Evolutionary conservation across 2,329 filamentous ascomycete genomes (phyloP).

Genomic region (Colletotrichum spaethianum): DNA sequence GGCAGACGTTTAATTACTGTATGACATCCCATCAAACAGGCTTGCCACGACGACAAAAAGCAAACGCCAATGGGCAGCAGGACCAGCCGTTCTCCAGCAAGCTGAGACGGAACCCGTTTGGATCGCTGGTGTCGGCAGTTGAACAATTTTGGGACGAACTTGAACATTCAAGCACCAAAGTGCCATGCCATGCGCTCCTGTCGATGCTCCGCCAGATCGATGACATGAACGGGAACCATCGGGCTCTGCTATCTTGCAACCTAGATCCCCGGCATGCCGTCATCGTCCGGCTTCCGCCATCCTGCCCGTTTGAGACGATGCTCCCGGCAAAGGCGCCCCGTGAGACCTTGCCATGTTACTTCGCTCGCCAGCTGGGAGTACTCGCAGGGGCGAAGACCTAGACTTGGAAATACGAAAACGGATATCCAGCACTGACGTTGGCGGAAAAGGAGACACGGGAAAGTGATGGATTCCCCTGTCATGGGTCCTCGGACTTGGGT

Average conservation of each 20-base stretch:
- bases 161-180: neutral
- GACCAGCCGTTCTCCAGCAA: slow-evolving; percentile 20
- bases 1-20: slow-evolving; percentile 15
- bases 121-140: neutral
- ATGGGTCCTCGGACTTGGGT: slow-evolving; percentile 17
- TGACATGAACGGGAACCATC: neutral
- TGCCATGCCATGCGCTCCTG: neutral
- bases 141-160: slow-evolving; percentile 18
- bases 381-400: slow-evolving; percentile 1
- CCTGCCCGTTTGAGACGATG: slow-evolving; percentile 21
- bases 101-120: slow-evolving; percentile 31
- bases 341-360: slow-evolving; percentile 19
- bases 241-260: slow-evolving; percentile 8
- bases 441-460: slow-evolving; percentile 31
- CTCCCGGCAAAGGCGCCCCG: slow-evolving; percentile 23
- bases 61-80: slow-evolving; percentile 10
- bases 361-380: slow-evolving; percentile 1
- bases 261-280: slow-evolving; percentile 16
- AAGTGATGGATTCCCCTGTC: slow-evolving; percentile 2
- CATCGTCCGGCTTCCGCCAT: slow-evolving; percentile 12
- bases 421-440: slow-evolving; percentile 13
- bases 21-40: slow-evolving; percentile 2
- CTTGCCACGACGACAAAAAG: slow-evolving; percentile 1
- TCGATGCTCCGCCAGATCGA: slow-evolving; percentile 16
- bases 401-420: slow-evolving; percentile 15